Evolutionary conservation across 495 filamentous ascomycete species (phyloP), one percentile per base, ranked within the genome.

Genomic region (Poronia punctata): DNA sequence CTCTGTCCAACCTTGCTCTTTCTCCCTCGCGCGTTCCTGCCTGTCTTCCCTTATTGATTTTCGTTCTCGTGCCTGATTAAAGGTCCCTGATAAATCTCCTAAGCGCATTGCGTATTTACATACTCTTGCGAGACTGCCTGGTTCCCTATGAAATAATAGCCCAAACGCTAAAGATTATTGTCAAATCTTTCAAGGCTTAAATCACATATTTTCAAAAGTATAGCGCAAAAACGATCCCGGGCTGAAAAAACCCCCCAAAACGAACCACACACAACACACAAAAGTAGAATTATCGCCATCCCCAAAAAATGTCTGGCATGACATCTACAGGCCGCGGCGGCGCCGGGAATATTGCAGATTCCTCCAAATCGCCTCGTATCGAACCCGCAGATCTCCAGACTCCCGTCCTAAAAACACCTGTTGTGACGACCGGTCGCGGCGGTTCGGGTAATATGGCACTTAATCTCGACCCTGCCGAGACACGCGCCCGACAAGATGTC

Each of bases 401-500:
- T 3, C 89, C 89, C 0, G 84, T 78, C 29, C 78, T 96, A 56
- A 95, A 94, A 65, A 72, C 72, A 15, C 68, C 83, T 11, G 65
- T 86, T 43, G 89, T 86, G 54, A 94, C 89, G 4, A 96, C 89
- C 14, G 89, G 74, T 33, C 74, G 72, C 12, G 72, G 74, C 3
- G 70, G 69, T 25, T 62, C 62, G 7, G 85, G 84, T 16, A 90
- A 90, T 61, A 88, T 90, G 82, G 69, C 79, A 14, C 63, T 62
- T 38, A 73, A 78, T 49, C 74, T 75, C 37, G 80, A 88, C 45
- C 78, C 79, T 3, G 64, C 70, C 12, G 64, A 86, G 48, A 86
- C 89, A 27, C 78, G 89, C 37, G 69, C 75, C 31, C 80, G 77
- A 23, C 89, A 96, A 59, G 89, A 95, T 56, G 85, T 95, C 40